These are phyloP conservation scores for Xylaria sp. DNA, from an alignment of 2,329 filamentous ascomycete genomes.

Conservation along the genomic window DNA sequence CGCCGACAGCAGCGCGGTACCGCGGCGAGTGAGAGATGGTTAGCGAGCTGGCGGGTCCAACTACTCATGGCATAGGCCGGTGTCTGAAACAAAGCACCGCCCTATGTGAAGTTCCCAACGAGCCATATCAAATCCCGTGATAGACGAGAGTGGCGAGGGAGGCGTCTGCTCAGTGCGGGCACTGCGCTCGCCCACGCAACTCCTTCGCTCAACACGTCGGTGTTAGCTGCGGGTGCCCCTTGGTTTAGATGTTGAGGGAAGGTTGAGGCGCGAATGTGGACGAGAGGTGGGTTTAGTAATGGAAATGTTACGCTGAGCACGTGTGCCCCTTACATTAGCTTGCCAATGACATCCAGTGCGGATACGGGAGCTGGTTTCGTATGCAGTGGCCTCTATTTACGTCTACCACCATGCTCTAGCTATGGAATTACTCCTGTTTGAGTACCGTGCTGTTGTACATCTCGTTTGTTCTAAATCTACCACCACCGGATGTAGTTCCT, in stretches of 20 bases:
- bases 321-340: background rate
- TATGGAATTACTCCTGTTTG: background rate
- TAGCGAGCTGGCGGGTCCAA: no score
- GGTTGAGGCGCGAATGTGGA: background rate
- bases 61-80: background rate
- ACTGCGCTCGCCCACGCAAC: background rate
- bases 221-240: background rate
- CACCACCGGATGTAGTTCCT: background rate
- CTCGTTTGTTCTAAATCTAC: background rate
- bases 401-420: background rate
- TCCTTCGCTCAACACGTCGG: background rate
- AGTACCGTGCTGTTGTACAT: background rate
- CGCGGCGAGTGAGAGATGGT: background rate
- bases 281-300: background rate
- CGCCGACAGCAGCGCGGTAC: background rate
- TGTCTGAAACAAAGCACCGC: background rate
- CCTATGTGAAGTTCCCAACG: background rate
- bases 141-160: background rate
- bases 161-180: background rate
- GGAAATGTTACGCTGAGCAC: background rate
- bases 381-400: background rate
- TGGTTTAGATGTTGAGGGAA: background rate
- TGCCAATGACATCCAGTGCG: background rate
- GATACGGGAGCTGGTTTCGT: background rate
- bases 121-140: background rate